Evolutionary conservation across 2,329 filamentous ascomycete species (phyloP).

Genomic region (Colletotrichum camelliae): DNA sequence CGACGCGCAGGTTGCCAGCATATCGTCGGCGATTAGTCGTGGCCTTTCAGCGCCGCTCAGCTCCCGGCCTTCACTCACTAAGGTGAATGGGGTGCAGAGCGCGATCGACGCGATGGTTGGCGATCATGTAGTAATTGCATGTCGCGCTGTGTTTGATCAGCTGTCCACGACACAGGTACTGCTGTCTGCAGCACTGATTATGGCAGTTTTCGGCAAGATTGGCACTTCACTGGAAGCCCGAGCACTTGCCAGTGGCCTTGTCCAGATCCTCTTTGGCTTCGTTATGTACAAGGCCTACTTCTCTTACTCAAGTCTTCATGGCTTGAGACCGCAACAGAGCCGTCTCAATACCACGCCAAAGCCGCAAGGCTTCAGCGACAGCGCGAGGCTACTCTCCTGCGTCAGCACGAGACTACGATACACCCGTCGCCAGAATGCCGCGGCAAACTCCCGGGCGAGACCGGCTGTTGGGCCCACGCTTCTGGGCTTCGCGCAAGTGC

Average conservation of each 20-base stretch:
- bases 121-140: background rate
- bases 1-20: background rate
- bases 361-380: slow-evolving; percentile 8
- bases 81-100: background rate
- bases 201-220: background rate
- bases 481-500: slow-evolving; percentile 9
- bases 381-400: slow-evolving; percentile 17
- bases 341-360: slow-evolving; percentile 12
- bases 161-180: background rate
- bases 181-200: background rate
- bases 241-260: background rate
- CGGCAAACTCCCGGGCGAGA: background rate
- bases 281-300: background rate
- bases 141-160: background rate
- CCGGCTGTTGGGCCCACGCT: background rate
- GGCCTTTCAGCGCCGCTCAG: background rate
- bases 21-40: background rate
- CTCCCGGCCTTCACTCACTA: background rate
- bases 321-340: slow-evolving; percentile 20
- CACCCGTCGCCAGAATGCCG: background rate
- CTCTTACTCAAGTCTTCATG: background rate
- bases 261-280: background rate
- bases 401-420: slow-evolving; percentile 16
- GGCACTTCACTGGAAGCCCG: background rate
- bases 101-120: background rate